Evolutionary conservation across 371 early-diverging fungal species (phyloP).

Genomic region (Conidiobolus incongruus): DNA sequence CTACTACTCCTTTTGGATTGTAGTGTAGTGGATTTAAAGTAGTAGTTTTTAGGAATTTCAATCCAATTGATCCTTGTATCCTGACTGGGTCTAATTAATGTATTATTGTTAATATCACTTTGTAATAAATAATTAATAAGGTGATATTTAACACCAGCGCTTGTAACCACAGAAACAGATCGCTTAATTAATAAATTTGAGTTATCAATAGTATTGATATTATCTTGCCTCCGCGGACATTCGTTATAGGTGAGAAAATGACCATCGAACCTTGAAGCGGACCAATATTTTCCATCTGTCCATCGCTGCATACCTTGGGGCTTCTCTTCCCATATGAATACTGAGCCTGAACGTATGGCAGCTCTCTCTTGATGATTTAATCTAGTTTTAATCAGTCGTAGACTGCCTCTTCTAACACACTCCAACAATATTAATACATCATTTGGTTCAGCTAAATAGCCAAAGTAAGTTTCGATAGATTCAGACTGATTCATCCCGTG

Average conservation of each 20-base stretch:
- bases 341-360: conserved; percentile 39
- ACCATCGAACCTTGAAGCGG: conserved; percentile 57
- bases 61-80: not conserved
- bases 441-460: conserved; percentile 39
- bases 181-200: not conserved
- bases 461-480: conserved; percentile 29
- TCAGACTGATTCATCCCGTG: too few relatives aligned
- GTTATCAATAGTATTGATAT: too few relatives aligned
- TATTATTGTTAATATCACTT: not conserved
- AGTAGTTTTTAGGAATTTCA: conserved; percentile 1
- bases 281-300: conserved; percentile 77
- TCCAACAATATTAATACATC: conserved; percentile 59
- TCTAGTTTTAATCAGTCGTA: conserved; percentile 37
- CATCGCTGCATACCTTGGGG: conserved; percentile 69
- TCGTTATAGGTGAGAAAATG: conserved; percentile 59
- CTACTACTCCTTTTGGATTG: too few relatives aligned
- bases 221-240: not conserved
- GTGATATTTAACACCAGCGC: not conserved
- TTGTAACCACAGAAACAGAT: not conserved
- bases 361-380: conserved; percentile 47
- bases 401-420: conserved; percentile 34
- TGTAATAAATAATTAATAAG: not conserved
- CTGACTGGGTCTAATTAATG: not conserved
- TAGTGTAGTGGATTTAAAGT: not conserved
- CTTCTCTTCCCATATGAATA: conserved; percentile 62